phyloP scores from a whole-genome alignment of 2,329 filamentous ascomycete genomes.

The Phialophora tarda region DNA sequence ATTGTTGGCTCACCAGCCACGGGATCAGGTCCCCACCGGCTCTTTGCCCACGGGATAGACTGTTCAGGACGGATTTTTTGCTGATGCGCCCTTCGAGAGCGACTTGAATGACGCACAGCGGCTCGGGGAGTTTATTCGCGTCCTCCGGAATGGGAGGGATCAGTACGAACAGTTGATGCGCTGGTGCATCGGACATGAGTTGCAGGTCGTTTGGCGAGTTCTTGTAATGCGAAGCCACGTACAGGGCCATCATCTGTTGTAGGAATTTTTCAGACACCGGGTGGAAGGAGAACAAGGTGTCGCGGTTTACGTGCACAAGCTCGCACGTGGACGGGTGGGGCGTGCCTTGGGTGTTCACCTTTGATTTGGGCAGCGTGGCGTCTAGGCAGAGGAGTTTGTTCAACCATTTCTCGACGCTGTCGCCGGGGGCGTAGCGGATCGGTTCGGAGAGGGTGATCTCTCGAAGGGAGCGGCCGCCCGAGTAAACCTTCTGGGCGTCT shows the following conservation, averaged over 20 bases:
- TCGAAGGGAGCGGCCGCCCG: slow-evolving; percentile 77
- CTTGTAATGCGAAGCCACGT: slow-evolving; percentile 97
- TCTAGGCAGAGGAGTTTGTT: slow-evolving; percentile 94
- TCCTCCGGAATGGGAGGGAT: slow-evolving; percentile 82
- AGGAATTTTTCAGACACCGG: slow-evolving; percentile 96
- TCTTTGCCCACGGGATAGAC: slow-evolving; percentile 83
- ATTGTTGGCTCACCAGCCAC: slow-evolving; percentile 97
- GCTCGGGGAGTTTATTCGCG: slow-evolving; percentile 81
- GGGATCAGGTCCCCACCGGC: slow-evolving; percentile 93
- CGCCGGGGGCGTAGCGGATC: slow-evolving; percentile 90
- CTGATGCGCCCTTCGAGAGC: slow-evolving; percentile 95
- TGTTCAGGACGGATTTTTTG: slow-evolving; percentile 86
- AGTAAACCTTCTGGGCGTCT: slow-evolving; percentile 62
- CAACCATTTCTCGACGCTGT: slow-evolving; percentile 93
- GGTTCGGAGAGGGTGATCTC: slow-evolving; percentile 94
- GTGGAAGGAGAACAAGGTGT: slow-evolving; percentile 97
- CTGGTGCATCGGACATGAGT: slow-evolving; percentile 95
- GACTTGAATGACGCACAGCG: slow-evolving; percentile 92
- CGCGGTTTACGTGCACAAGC: slow-evolving; percentile 90
- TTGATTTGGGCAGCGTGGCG: slow-evolving; percentile 81
- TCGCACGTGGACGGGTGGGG: slow-evolving; percentile 92
- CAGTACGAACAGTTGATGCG: slow-evolving; percentile 93
- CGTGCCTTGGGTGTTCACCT: slow-evolving; percentile 73
- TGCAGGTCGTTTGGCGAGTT: slow-evolving; percentile 98
- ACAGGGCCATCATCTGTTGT: slow-evolving; percentile 97